These are phyloP conservation scores for Alisma plantagoaquatica DNA, from an alignment of 106 monocot genomes.

Conservation along the genomic window DNA sequence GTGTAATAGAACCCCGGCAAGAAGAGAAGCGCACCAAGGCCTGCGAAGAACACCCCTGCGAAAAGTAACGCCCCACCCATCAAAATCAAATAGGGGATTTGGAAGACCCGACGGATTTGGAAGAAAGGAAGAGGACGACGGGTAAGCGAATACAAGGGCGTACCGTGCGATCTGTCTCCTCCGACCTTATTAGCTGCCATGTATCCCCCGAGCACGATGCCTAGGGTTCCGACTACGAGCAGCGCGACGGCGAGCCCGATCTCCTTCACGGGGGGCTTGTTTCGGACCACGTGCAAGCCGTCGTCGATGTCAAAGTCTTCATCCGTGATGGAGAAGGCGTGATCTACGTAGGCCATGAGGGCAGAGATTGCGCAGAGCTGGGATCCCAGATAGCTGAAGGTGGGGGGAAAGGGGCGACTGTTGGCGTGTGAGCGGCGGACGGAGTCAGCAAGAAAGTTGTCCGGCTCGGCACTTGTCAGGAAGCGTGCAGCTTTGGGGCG, in stretches of 20 bases:
- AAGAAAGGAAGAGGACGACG: too few species aligned
- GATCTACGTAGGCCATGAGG: background rate
- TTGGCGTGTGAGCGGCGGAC: too few species aligned
- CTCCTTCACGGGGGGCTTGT: background rate
- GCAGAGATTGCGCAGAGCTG: background rate
- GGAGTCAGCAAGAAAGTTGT: too few species aligned
- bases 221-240: background rate
- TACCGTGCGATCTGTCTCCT: background rate
- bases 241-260: background rate
- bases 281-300: background rate
- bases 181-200: background rate
- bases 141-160: background rate
- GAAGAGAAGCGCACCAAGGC: constrained; percentile 36
- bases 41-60: constrained; percentile 37
- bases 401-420: background rate
- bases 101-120: too few species aligned
- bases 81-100: too few species aligned
- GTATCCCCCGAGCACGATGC: background rate
- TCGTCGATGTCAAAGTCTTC: background rate
- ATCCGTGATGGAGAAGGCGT: background rate
- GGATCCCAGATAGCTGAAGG: background rate
- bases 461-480: too few species aligned
- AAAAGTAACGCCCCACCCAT: too few species aligned
- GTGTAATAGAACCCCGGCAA: constrained; percentile 49
- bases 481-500: too few species aligned